Conservation (phyloP, 495 filamentous ascomycete species). For the Clavariopsis aquatica region DNA sequence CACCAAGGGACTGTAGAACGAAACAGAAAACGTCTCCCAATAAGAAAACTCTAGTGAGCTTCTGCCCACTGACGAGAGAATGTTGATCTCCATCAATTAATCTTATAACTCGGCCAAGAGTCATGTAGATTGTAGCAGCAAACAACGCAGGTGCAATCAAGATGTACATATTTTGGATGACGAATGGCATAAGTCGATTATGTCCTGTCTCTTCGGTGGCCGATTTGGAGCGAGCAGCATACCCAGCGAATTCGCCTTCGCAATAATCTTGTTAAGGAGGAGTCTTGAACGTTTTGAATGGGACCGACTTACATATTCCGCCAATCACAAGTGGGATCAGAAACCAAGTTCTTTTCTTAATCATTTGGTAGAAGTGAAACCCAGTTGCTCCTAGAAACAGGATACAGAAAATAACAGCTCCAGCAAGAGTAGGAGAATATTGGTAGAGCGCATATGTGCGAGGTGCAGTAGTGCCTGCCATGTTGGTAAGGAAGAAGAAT, state of each 20-base stretch:
- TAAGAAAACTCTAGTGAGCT: slow-evolving; percentile 51
- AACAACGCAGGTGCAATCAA: slow-evolving; percentile 49
- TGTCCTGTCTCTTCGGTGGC: not conserved
- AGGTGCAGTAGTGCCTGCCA: not conserved
- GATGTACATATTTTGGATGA: slow-evolving; percentile 43
- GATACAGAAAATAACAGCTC: slow-evolving; percentile 13
- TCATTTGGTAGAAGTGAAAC: slow-evolving; percentile 18
- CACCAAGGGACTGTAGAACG: slow-evolving; percentile 45
- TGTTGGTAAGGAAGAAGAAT: not conserved
- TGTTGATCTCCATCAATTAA: slow-evolving; percentile 50
- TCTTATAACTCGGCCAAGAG: slow-evolving; percentile 45
- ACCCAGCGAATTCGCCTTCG: slow-evolving; percentile 26
- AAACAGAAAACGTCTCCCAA: slow-evolving; percentile 50
- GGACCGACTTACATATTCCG: slow-evolving; percentile 49
- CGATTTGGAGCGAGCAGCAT: slow-evolving; percentile 6
- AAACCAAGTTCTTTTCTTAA: slow-evolving; percentile 52
- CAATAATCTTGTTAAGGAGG: not conserved
- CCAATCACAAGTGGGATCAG: slow-evolving; percentile 59
- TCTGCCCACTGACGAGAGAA: slow-evolving; percentile 41
- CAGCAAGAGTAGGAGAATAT: slow-evolving; percentile 16
- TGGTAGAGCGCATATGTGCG: slow-evolving; percentile 15
- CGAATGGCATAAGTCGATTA: slow-evolving; percentile 38
- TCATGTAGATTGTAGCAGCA: slow-evolving; percentile 51
- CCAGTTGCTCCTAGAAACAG: slow-evolving; percentile 11
- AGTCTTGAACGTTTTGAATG: not conserved